Percentiles rank a stretch among this genome's conserved stretches.
Conservation (phyloP, 768 basidiomycete species). For the Kwoniella sp. region DNA sequence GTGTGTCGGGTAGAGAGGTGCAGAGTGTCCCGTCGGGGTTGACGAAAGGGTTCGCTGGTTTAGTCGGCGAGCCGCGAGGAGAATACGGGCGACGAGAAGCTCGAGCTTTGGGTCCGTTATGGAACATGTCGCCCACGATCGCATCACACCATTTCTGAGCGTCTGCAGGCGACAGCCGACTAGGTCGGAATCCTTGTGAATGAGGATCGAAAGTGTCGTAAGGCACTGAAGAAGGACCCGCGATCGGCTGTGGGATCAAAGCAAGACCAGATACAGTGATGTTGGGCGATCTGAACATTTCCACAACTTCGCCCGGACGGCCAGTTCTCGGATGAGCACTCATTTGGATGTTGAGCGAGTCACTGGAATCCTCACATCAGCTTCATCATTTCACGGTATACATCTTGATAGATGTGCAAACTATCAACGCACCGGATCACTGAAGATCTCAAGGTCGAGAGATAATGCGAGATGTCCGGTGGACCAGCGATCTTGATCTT, state of each 20-base stretch:
- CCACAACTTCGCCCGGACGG: slow-evolving; percentile 12
- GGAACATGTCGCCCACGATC: slow-evolving; percentile 55
- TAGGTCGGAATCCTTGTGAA: slow-evolving; percentile 19
- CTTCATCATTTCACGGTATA: too few species aligned
- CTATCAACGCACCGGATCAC: slow-evolving; percentile 44
- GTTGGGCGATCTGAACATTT: slow-evolving; percentile 30
- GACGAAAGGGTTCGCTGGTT: slow-evolving; percentile 17
- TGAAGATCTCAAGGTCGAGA: slow-evolving; percentile 72
- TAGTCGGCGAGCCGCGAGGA: slow-evolving; percentile 6
- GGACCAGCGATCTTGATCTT: slow-evolving; percentile 72
- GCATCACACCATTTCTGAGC: slow-evolving; percentile 39
- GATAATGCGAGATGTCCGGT: slow-evolving; percentile 67
- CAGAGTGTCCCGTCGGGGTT: slow-evolving; percentile 17
- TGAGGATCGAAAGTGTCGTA: slow-evolving; percentile 14
- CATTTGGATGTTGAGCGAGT: slow-evolving; percentile 25
- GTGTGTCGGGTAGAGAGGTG: slow-evolving; percentile 20
- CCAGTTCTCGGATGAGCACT: slow-evolving; percentile 15
- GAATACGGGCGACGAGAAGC: slow-evolving; percentile 13
- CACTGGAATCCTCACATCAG: slow-evolving; percentile 8
- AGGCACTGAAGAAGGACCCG: background rate
- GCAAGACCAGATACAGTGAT: slow-evolving; percentile 34
- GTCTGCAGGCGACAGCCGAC: slow-evolving; percentile 20
- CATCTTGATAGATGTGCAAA: background rate
- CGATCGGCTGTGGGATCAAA: slow-evolving; percentile 7
- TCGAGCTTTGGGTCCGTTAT: slow-evolving; percentile 21